These are phyloP conservation scores for Xenosphaeropsis pyriputrescens DNA, from an alignment of 2,329 filamentous ascomycete genomes.

Conservation along the genomic window DNA sequence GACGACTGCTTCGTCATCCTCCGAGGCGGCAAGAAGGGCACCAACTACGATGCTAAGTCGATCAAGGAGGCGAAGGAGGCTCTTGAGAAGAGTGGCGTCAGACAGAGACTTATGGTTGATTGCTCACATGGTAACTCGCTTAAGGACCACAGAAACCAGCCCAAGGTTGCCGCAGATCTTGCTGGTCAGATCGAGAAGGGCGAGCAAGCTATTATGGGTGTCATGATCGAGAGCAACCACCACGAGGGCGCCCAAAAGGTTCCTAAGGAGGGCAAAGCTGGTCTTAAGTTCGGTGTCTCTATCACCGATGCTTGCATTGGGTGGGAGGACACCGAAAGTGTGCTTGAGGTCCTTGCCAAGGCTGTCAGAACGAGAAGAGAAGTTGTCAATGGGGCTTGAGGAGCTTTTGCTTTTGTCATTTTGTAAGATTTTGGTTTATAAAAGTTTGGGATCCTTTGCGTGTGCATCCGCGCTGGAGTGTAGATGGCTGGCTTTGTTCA, in stretches of 20 bases:
- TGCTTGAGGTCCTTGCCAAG: slow-evolving; percentile 64
- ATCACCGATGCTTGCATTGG: slow-evolving; percentile 96
- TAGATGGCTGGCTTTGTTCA: no score
- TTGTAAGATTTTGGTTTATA: no score
- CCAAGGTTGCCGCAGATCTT: slow-evolving; percentile 71
- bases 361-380: slow-evolving; percentile 64
- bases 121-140: slow-evolving; percentile 93
- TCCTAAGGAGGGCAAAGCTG: slow-evolving; percentile 68
- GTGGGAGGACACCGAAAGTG: slow-evolving; percentile 77
- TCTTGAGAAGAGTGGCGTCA: slow-evolving; percentile 58
- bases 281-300: slow-evolving; percentile 83
- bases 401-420: no score
- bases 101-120: slow-evolving; percentile 83
- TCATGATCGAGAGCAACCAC: slow-evolving; percentile 98
- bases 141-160: slow-evolving; percentile 97
- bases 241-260: slow-evolving; percentile 92
- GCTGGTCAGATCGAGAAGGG: slow-evolving; percentile 76
- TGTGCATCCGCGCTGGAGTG: no score
- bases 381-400: slow-evolving; percentile 9
- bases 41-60: slow-evolving; percentile 81
- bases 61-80: slow-evolving; percentile 73
- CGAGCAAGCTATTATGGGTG: slow-evolving; percentile 80
- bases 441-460: no score
- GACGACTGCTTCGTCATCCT: slow-evolving; percentile 96
- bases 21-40: slow-evolving; percentile 80